phyloP scores from a whole-genome alignment of 2,329 filamentous ascomycete genomes.

The Beauveria medogensis region DNA sequence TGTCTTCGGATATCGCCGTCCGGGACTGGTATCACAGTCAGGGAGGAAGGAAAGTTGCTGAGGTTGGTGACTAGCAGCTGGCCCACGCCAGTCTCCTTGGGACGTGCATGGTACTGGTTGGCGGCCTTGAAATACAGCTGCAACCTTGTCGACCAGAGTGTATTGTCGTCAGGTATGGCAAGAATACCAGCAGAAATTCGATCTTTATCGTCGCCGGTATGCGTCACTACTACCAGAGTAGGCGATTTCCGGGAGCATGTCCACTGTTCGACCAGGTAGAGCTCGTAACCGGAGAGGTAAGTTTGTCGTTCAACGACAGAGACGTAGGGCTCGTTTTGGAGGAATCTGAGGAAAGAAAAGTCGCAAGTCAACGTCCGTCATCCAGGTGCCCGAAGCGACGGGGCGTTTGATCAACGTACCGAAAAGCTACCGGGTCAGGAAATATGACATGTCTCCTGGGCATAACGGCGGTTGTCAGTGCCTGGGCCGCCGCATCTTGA shows the following conservation, averaged over 20 bases:
- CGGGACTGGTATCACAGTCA: constrained; percentile 86
- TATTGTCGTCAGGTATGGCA: constrained; percentile 72
- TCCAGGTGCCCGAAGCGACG: too few relatives aligned
- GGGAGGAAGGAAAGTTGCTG: constrained; percentile 80
- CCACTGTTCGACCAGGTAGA: constrained; percentile 97
- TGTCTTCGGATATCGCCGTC: constrained; percentile 77
- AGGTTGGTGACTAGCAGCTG: constrained; percentile 91
- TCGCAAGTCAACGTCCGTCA: background rate
- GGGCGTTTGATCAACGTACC: constrained; percentile 24
- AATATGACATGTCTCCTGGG: constrained; percentile 43
- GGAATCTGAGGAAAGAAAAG: constrained; percentile 43
- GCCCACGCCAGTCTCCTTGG: constrained; percentile 73
- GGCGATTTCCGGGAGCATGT: constrained; percentile 85
- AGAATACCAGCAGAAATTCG: constrained; percentile 72
- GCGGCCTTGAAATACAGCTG: constrained; percentile 81
- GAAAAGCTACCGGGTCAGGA: constrained; percentile 50
- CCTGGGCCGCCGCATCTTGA: constrained; percentile 17
- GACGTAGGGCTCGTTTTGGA: constrained; percentile 77
- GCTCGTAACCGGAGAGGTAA: constrained; percentile 73
- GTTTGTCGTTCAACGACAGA: constrained; percentile 64
- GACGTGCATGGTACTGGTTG: constrained; percentile 74
- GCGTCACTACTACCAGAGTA: constrained; percentile 86
- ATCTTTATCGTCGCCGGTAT: constrained; percentile 78
- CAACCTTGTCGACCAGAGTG: constrained; percentile 69
- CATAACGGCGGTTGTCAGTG: constrained; percentile 16